Conservation (phyloP, 257 asterid genomes). For the Cynanchum wilfordii region DNA sequence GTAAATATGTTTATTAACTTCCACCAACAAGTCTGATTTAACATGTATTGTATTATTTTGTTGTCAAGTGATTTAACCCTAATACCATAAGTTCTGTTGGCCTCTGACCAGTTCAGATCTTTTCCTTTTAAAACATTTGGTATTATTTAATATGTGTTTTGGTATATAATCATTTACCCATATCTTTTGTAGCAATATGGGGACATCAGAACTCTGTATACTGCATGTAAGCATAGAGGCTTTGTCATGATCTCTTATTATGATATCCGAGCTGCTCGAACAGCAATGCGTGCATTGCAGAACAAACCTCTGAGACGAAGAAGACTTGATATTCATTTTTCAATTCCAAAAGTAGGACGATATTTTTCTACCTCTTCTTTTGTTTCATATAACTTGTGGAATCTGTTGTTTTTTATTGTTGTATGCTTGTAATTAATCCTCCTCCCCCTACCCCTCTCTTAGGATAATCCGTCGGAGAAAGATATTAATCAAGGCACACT, state of each 20-base stretch:
- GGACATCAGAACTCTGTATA: slow-evolving; percentile 87
- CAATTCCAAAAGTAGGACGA: slow-evolving; percentile 79
- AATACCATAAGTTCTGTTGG: background rate
- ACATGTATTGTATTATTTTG: background rate
- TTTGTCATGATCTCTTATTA: slow-evolving; percentile 99
- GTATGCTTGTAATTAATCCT: slow-evolving; percentile 3
- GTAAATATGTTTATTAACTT: background rate
- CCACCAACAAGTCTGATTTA: background rate
- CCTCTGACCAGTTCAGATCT: background rate
- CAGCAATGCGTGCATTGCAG: slow-evolving; percentile 80
- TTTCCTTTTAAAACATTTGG: background rate
- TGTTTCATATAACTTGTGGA: background rate
- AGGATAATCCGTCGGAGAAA: slow-evolving; percentile 97
- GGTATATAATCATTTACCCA: background rate
- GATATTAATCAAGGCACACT: slow-evolving; percentile 96
- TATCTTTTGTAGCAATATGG: slow-evolving; percentile 71
- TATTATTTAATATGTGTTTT: background rate
- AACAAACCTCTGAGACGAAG: slow-evolving; percentile 88
- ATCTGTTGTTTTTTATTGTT: background rate
- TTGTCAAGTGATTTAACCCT: background rate
- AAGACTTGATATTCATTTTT: slow-evolving; percentile 92
- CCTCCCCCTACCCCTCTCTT: slow-evolving; percentile 21
- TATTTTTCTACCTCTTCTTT: background rate
- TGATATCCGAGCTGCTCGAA: slow-evolving; percentile 97
- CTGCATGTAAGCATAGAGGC: slow-evolving; percentile 97